Percentiles rank a stretch among this genome's conserved stretches.
Evolutionary conservation across 1,139 yeast species (phyloP).

Genomic region (Scheffersomyces lignicola): DNA sequence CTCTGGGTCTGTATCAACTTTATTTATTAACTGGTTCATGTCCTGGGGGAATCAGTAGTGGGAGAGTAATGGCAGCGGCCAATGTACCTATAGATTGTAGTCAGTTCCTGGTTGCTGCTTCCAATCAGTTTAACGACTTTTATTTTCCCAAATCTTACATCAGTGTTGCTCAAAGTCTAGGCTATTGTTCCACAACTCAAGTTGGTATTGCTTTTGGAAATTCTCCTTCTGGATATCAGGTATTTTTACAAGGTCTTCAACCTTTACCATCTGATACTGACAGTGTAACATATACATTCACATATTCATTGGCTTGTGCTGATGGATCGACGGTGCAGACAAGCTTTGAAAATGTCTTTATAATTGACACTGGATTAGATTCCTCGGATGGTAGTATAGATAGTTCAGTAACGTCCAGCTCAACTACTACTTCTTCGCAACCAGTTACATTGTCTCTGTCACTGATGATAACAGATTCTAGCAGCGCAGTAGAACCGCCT

Average conservation of each 20-base stretch:
- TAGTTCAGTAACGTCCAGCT: too few relatives aligned
- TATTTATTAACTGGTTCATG: slow-evolving; percentile 22
- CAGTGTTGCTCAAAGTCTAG: slow-evolving; percentile 3
- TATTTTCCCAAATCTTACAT: slow-evolving; percentile 14
- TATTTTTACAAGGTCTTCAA: slow-evolving; percentile 21
- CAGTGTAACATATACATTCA: slow-evolving; percentile 11
- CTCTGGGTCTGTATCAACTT: slow-evolving; percentile 20
- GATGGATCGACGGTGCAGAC: slow-evolving; percentile 12
- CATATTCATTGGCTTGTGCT: slow-evolving; percentile 17
- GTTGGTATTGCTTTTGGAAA: slow-evolving; percentile 17
- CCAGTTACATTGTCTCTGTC: slow-evolving; percentile 10
- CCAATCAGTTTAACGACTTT: slow-evolving; percentile 25
- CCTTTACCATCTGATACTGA: slow-evolving; percentile 14
- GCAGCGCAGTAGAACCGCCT: too few relatives aligned
- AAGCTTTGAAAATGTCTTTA: slow-evolving; percentile 7
- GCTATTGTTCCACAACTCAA: slow-evolving; percentile 16
- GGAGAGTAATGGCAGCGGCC: slow-evolving; percentile 15
- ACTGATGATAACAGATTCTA: slow-evolving; percentile 22
- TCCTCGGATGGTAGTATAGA: slow-evolving; percentile 21
- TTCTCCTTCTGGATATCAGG: slow-evolving; percentile 33
- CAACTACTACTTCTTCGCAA: slow-evolving; percentile 1
- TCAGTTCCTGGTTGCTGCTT: slow-evolving; percentile 19
- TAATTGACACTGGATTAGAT: slow-evolving; percentile 1
- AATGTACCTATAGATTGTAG: slow-evolving; percentile 21
- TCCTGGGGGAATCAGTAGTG: slow-evolving; percentile 22